Base-by-base conservation (phyloP, 305 asterid genomes). In the Solanum aculeatissimum region DNA sequence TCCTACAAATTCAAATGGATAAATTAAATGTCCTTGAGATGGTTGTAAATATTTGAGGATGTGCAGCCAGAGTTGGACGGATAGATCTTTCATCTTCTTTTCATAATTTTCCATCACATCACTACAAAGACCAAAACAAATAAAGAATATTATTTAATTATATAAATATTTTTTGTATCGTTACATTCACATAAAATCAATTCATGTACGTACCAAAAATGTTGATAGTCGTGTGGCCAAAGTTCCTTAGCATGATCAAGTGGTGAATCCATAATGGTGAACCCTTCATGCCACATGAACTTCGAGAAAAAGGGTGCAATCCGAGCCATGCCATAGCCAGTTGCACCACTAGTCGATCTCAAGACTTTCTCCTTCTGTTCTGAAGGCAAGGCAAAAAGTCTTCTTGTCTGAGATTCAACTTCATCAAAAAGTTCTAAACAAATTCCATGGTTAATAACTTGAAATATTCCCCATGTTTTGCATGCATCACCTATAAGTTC, bases 231-330 rank as follows among this genome's bases (percentile, higher is more conserved):
- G n/a, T 21, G 80, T 0, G 98, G 98, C 99, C 99, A 96, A 84
- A 94, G 96, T 69, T 63, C 87, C 63, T 85, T 90, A 8, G 95
- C 99, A 88, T 94, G 97, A 54, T 89, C 90, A 47, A 82, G 86
- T 0, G 97, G 85, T 16, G 98, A 96, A 35, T 97, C 97, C 86
- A 90, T 89, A 80, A 94, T 90, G 40, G 97, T 92, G 87, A 96
- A 96, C 40, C 99, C 98, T 84, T 96, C 99, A 82, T 96, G 97
- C 99, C 98, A 96, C 97, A 96, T 91, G 45, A 74, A 43, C 89
- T 93, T 92, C 3, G 90, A 0, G 70, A 94, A 94, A 80, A 92
- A 93, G 0, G 95, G 93, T 5, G 96, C 85, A 45, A 96, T 92
- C 66, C 94, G 89, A 53, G 98, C 93, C 79, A 86, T 83, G 15